Percentiles rank a stretch among this genome's conserved stretches.
phyloP scores from a whole-genome alignment of 2,329 filamentous ascomycete species.

The Alternaria rosae region DNA sequence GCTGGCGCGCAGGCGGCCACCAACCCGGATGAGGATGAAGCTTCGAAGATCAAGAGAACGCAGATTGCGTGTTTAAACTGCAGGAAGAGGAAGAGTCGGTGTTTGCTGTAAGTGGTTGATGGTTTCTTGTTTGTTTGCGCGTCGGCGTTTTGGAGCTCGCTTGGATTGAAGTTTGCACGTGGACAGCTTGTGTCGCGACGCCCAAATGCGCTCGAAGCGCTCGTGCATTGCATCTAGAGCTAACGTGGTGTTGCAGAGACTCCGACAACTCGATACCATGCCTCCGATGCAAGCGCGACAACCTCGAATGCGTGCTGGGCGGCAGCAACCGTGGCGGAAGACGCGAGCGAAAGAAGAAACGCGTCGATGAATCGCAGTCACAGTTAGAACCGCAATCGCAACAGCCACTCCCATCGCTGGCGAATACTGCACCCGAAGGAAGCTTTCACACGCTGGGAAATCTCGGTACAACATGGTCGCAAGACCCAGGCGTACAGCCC shows the following conservation, averaged over 20 bases:
- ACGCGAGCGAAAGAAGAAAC: conserved; percentile 62
- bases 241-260: conserved; percentile 44
- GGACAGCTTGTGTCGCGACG: background rate
- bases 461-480: conserved; percentile 49
- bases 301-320: conserved; percentile 66
- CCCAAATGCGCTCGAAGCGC: background rate
- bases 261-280: conserved; percentile 62
- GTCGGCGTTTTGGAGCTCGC: background rate
- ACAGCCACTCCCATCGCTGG: conserved; percentile 33
- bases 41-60: conserved; percentile 30
- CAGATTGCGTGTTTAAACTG: conserved; percentile 45
- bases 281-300: conserved; percentile 64
- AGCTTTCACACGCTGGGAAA: conserved; percentile 48
- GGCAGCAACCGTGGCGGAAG: conserved; percentile 67
- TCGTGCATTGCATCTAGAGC: background rate
- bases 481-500: conserved; percentile 29
- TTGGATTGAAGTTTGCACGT: background rate
- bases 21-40: conserved; percentile 26
- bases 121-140: conserved; percentile 8
- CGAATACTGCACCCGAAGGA: conserved; percentile 41
- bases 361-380: conserved; percentile 20
- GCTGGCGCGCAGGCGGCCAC: conserved; percentile 12
- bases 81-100: conserved; percentile 50
- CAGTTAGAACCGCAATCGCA: conserved; percentile 12
- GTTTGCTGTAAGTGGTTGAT: conserved; percentile 46